Conservation (phyloP, 2,329 filamentous ascomycete genomes). For the Apiospora aurea region DNA sequence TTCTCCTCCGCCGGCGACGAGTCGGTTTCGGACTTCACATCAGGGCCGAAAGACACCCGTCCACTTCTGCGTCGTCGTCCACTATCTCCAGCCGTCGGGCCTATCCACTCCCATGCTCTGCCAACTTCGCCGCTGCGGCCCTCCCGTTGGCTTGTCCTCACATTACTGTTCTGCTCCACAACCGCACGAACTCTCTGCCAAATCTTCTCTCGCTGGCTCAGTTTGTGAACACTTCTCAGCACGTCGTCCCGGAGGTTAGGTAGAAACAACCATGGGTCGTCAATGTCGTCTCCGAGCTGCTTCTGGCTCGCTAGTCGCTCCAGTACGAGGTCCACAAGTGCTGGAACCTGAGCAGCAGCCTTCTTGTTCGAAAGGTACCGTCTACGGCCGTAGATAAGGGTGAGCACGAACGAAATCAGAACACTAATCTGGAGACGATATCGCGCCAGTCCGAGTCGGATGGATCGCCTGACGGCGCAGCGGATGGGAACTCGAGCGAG, state of each 20-base stretch:
- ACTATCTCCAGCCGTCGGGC: constrained; percentile 57
- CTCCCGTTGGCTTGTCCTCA: constrained; percentile 77
- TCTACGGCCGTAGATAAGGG: constrained; percentile 68
- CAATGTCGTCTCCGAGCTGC: constrained; percentile 69
- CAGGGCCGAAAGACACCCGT: constrained; percentile 55
- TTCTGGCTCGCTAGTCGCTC: constrained; percentile 85
- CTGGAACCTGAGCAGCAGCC: constrained; percentile 77
- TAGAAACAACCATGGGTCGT: constrained; percentile 84
- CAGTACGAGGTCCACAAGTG: constrained; percentile 83
- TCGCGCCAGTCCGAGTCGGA: constrained; percentile 83
- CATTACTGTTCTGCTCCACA: constrained; percentile 93
- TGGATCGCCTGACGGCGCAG: constrained; percentile 80
- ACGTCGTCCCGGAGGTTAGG: constrained; percentile 93
- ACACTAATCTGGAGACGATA: constrained; percentile 85
- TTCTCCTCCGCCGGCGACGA: constrained; percentile 31
- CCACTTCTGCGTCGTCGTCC: constrained; percentile 58
- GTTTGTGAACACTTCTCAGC: constrained; percentile 79
- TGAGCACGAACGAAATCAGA: constrained; percentile 59
- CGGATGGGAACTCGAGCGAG: constrained; percentile 89
- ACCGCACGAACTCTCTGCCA: constrained; percentile 85
- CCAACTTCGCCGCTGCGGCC: constrained; percentile 70
- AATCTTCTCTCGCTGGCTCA: constrained; percentile 77
- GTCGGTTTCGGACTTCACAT: constrained; percentile 46
- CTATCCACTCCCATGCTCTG: constrained; percentile 75
- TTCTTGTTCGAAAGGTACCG: constrained; percentile 68